These are phyloP conservation scores for Hebeloma cylindrosporum DNA, from an alignment of 768 basidiomycete species.

Conservation along the genomic window DNA sequence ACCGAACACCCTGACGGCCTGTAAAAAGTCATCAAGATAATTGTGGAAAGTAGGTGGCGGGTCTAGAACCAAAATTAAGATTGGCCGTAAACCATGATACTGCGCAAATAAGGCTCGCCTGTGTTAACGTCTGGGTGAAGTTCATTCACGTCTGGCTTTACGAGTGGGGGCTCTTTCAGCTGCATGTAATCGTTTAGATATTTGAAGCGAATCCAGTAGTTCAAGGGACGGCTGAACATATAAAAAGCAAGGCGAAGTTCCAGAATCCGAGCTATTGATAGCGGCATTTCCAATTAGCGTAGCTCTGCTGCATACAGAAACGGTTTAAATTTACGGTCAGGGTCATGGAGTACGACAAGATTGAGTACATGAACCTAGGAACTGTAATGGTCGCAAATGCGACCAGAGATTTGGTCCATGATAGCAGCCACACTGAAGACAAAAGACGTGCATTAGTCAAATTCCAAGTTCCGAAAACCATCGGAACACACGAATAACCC, in stretches of 20 bases:
- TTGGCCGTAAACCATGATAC: neutral
- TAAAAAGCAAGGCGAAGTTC: conserved; percentile 80
- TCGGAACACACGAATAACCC: conserved; percentile 69
- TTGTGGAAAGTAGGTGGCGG: conserved; percentile 84
- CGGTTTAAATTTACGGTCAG: conserved; percentile 57
- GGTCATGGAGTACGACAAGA: conserved; percentile 87
- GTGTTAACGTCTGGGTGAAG: conserved; percentile 91
- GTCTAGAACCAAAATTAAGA: conserved; percentile 33
- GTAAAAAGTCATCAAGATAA: conserved; percentile 95
- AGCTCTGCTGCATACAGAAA: neutral
- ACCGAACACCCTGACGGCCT: conserved; percentile 95
- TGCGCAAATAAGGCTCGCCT: conserved; percentile 31
- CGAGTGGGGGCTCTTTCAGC: conserved; percentile 77
- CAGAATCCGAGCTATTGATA: conserved; percentile 79
- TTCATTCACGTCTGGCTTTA: conserved; percentile 81
- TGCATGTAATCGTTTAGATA: conserved; percentile 76
- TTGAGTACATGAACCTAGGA: conserved; percentile 73
- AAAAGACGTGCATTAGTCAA: neutral
- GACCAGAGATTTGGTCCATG: conserved; percentile 72
- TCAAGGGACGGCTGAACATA: conserved; percentile 61
- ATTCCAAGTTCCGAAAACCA: neutral
- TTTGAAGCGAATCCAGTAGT: conserved; percentile 84
- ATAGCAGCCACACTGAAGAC: conserved; percentile 72
- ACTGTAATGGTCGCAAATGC: conserved; percentile 82
- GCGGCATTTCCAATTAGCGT: conserved; percentile 4